Percentiles rank a stretch among this genome's conserved stretches.
Conservation (phyloP, 352 stramenopile genomes). For the Pythium guiyangense region DNA sequence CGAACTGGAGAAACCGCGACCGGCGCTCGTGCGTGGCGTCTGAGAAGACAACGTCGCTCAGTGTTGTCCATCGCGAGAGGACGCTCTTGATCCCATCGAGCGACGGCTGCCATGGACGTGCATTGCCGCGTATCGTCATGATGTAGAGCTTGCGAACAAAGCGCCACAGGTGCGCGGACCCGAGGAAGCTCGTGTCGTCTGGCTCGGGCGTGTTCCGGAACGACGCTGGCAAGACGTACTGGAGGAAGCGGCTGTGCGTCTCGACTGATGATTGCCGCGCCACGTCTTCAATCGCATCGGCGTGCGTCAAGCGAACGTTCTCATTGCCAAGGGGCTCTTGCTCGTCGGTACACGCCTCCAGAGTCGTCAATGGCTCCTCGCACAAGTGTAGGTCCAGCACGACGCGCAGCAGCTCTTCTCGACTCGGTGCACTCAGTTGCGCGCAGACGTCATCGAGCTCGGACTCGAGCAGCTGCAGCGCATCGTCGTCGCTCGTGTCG, state of each 20-base stretch:
- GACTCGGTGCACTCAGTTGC: not conserved
- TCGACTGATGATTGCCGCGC: not conserved
- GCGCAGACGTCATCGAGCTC: conserved; percentile 7
- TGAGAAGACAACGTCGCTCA: not conserved
- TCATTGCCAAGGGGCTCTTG: too few relatives aligned
- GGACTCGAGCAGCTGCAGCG: conserved; percentile 2
- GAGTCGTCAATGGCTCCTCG: not conserved
- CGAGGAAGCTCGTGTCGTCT: conserved; percentile 22
- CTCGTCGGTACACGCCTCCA: not conserved
- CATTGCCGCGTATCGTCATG: not conserved
- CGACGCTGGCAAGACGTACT: conserved; percentile 6
- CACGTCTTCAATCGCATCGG: not conserved
- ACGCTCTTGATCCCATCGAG: not conserved
- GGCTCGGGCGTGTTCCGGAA: conserved; percentile 15
- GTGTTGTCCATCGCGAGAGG: conserved; percentile 7
- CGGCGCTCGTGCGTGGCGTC: not conserved
- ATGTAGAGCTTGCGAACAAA: conserved; percentile 24
- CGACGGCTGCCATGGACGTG: not conserved
- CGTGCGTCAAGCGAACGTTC: too few relatives aligned
- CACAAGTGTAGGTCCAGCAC: conserved; percentile 8
- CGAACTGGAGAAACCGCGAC: conserved; percentile 6
- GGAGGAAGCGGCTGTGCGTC: not conserved
- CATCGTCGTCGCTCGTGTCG: conserved; percentile 1
- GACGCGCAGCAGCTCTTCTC: conserved; percentile 4
- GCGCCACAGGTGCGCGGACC: conserved; percentile 20